Evolutionary conservation across 225 moss, liverwort and hornwort genomes (phyloP), one percentile per base, ranked within the genome.

Genomic region (Polytrichum formosum): DNA sequence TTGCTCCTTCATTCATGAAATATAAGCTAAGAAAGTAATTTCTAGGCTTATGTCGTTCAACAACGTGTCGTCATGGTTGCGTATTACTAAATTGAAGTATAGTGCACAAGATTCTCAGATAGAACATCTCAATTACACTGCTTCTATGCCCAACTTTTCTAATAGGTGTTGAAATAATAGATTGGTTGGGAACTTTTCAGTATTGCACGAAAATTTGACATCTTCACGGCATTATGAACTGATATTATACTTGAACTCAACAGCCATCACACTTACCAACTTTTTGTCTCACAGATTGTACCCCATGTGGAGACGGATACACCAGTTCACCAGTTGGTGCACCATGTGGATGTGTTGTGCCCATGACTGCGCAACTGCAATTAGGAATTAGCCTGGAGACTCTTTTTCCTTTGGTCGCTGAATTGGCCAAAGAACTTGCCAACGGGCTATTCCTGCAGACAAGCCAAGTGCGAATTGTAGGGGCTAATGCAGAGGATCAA

Each of bases 401-500:
- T 58, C 66, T 91, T 18, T 89, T 91, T 22, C 82, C 89, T 2
- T 64, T 87, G 53, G 74, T 89, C 55, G 82, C 84, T 72, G 87
- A 83, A 75, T 70, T 91, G 56, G 89, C 89, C 2, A 87, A 70
- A 71, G 89, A 91, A 70, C 77, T 91, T 67, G 87, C 89, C 5
- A 79, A 87, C 54, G 84, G 85, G 25, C 82, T 75, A 62, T 89
- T 83, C 61, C 70, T 91, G 54, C 87, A 87, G 75, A 82, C 81
- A 68, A 85, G 79, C 56, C 91, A 91, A 80, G 94, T 94, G 64
- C 90, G 75, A 59, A 92, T 94, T 63, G 79, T 83, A 71, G 78
- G 77, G 19, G 90, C 88, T 23, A 87, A 82, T 75, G 88, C 91
- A 22, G 87, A 85, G 21, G 72, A 81, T 72, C 77, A 87, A 63